These are phyloP conservation scores for Scutellaria barbata DNA, from an alignment of 257 asterid species.

Conservation along the genomic window DNA sequence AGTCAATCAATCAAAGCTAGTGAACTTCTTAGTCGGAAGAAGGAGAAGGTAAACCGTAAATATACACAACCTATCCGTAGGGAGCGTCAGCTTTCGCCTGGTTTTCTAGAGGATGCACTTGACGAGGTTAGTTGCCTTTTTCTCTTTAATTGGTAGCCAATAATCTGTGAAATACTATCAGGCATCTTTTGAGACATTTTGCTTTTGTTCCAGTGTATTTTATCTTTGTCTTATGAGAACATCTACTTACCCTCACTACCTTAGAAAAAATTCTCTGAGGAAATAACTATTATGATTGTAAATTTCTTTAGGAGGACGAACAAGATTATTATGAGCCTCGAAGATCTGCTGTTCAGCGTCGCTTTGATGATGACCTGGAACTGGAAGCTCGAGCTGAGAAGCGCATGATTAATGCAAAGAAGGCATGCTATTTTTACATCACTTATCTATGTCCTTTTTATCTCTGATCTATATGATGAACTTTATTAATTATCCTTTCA, in stretches of 20 bases:
- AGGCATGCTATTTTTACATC: constrained; percentile 53
- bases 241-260: constrained; percentile 1
- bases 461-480: constrained; percentile 11
- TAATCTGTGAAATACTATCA: constrained; percentile 3
- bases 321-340: constrained; percentile 76
- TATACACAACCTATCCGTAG: constrained; percentile 85
- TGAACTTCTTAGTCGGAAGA: constrained; percentile 86
- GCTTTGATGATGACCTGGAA: constrained; percentile 86
- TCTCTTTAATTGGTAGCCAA: constrained; percentile 1
- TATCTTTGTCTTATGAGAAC: constrained; percentile 8
- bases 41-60: constrained; percentile 92
- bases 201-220: background rate
- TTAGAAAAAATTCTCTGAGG: background rate
- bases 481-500: constrained; percentile 21
- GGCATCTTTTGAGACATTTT: background rate
- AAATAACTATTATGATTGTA: constrained; percentile 24
- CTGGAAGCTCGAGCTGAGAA: constrained; percentile 93
- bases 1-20: constrained; percentile 87
- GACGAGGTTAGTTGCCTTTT: constrained; percentile 70
- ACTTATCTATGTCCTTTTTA: constrained; percentile 13
- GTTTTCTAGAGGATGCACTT: constrained; percentile 93
- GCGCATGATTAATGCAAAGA: constrained; percentile 92
- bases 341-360: constrained; percentile 72
- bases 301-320: constrained; percentile 72
- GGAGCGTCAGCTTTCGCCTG: constrained; percentile 97